Base-by-base conservation (phyloP, 179 eudicot species). In the Beta lomatogona region DNA sequence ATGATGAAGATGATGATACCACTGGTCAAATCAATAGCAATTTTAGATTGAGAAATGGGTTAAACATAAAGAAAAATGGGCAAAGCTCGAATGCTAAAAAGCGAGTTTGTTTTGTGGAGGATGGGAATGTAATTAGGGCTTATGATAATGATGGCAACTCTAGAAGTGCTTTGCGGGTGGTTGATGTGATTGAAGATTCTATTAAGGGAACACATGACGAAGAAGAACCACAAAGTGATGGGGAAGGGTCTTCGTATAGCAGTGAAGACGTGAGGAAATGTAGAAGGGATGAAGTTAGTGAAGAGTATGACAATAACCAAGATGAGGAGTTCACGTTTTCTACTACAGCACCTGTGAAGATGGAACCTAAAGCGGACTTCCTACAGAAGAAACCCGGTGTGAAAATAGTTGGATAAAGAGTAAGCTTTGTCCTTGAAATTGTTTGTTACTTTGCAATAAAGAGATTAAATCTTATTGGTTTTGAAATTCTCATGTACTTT, bases 51-150 rank as follows among this genome's bases (percentile, higher is more conserved):
- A 84, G 75, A 52, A 80, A 72, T 65, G 85, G 84, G 78, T 82
- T 75, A 50, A 76, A 79, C 60, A 44, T 54, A 7, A 82, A 82
- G 79, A 83, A 79, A 79, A 71, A 80, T 48, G 75, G 28, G 74
- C 50, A 31, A 81, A 81, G 79, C 54, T 68, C 85, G 18, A 84
- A 85, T 79, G 86, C 67, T 19, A 87, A 87, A 83, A 92, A 89
- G 77, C 91, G 57, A 31, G 98, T 91, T 78, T 87, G 82, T 68
- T 93, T 92, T 88, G 87, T 84, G 10, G 93, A 95, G 76, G 87
- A 91, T 86, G 92, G 89, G 69, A 88, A 90, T 79, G 72, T 80
- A 66, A 85, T 86, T 72, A 84, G 88, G 82, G 83, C 86, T 72
- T 74, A 83, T 76, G 79, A 82, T 67, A 73, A 68, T 81, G 85